Evolutionary conservation across 345 rosid genomes (phyloP).

Genomic region (Lepidium africanum): DNA sequence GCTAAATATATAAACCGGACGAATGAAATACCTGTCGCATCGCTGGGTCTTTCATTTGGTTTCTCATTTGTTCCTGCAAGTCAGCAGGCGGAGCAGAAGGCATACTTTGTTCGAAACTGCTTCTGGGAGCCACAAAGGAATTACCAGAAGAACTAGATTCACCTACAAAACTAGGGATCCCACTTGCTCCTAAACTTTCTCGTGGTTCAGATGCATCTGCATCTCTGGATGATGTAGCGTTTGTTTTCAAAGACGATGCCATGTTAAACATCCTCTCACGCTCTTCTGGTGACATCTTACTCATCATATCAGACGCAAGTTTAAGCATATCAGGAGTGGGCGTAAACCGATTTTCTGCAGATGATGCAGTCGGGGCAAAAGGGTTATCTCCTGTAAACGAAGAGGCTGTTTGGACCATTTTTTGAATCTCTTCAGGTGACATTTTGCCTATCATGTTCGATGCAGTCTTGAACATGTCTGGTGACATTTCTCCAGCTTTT

Average conservation of each 20-base stretch:
- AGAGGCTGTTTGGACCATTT: slow-evolving; percentile 72
- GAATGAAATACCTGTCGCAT: slow-evolving; percentile 59
- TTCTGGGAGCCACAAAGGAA: slow-evolving; percentile 35
- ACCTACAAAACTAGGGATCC: slow-evolving; percentile 25
- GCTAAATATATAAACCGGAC: neutral
- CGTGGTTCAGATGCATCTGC: slow-evolving; percentile 24
- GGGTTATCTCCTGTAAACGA: slow-evolving; percentile 58
- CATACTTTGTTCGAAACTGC: slow-evolving; percentile 39
- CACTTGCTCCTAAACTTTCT: slow-evolving; percentile 27
- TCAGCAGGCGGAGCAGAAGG: slow-evolving; percentile 52
- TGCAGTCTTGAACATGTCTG: slow-evolving; percentile 77
- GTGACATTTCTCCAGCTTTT: slow-evolving; percentile 65
- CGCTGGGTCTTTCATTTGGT: slow-evolving; percentile 94
- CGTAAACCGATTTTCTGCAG: slow-evolving; percentile 36
- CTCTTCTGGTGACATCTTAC: slow-evolving; percentile 68
- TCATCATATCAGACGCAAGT: slow-evolving; percentile 78
- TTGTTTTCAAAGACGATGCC: slow-evolving; percentile 55
- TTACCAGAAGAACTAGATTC: slow-evolving; percentile 48
- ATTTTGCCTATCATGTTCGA: slow-evolving; percentile 83
- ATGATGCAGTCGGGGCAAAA: slow-evolving; percentile 15
- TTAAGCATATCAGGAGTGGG: slow-evolving; percentile 78
- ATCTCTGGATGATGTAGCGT: slow-evolving; percentile 27
- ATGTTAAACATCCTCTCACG: slow-evolving; percentile 83
- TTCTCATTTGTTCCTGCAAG: slow-evolving; percentile 85
- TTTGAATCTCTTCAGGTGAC: slow-evolving; percentile 88